Evolutionary conservation across 768 basidiomycete genomes (phyloP).

Genomic region (Kwoniella pini): DNA sequence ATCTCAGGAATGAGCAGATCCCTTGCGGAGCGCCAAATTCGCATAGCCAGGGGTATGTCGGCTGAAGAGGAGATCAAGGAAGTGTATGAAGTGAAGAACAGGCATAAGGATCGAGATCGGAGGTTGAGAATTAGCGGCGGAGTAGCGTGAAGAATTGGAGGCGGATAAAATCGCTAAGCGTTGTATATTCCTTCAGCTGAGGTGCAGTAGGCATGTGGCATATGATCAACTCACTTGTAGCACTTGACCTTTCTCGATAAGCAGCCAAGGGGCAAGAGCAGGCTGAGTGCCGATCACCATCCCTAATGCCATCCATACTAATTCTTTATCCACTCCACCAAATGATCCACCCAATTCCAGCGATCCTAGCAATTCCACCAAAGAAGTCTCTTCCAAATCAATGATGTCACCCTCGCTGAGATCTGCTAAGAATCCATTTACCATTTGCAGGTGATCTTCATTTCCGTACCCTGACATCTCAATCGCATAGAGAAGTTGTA

Average conservation of each 20-base stretch:
- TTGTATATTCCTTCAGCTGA: too few relatives aligned
- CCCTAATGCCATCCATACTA: constrained; percentile 37
- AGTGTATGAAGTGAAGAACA: constrained; percentile 19
- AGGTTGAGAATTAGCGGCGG: constrained; percentile 34
- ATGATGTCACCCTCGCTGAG: constrained; percentile 32
- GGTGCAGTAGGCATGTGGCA: too few relatives aligned
- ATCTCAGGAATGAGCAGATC: constrained; percentile 15
- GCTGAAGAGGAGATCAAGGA: not conserved
- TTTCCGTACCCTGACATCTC: constrained; percentile 25
- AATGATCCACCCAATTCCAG: constrained; percentile 12
- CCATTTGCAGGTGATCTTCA: constrained; percentile 24
- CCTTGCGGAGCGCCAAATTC: constrained; percentile 8
- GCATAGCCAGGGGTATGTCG: not conserved
- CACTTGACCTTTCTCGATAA: constrained; percentile 12
- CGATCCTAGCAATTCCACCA: constrained; percentile 11
- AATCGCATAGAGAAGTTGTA: constrained; percentile 30
- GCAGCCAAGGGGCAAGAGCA: constrained; percentile 30
- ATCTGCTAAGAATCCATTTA: constrained; percentile 30
- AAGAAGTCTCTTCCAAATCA: constrained; percentile 16
- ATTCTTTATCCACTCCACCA: constrained; percentile 36
- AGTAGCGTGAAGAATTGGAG: constrained; percentile 41
- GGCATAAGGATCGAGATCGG: constrained; percentile 13
- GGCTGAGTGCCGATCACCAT: constrained; percentile 7
- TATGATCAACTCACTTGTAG: constrained; percentile 22
- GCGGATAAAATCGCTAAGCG: constrained; percentile 38